A percentile compares a stretch with the other conserved stretches of the same genome.
These are phyloP conservation scores for Fusarium graminum DNA, from an alignment of 2,329 filamentous ascomycete genomes.

Conservation along the genomic window DNA sequence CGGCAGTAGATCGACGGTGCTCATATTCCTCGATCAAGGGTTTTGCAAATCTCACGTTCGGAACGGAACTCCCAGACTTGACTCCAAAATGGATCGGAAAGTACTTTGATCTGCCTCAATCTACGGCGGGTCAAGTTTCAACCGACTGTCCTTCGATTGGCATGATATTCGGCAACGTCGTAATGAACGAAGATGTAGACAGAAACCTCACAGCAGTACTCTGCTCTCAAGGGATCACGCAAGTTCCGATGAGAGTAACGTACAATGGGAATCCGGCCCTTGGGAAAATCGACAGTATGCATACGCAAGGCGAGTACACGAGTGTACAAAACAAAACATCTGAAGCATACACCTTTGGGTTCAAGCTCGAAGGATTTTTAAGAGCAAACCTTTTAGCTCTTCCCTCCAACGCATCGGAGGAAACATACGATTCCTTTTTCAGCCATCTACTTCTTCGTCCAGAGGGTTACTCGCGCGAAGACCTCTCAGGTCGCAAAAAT, in stretches of 20 bases:
- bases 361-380: not conserved
- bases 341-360: not conserved
- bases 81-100: not conserved
- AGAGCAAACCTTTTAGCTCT: not conserved
- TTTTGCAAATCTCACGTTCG: not conserved
- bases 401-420: not conserved
- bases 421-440: not conserved
- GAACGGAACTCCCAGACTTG: not conserved
- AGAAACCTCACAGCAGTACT: slow-evolving; percentile 3
- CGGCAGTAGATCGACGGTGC: not conserved
- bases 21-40: not conserved
- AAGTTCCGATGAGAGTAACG: not conserved
- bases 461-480: not conserved
- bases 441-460: not conserved
- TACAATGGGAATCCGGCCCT: not conserved
- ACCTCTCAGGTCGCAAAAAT: not conserved
- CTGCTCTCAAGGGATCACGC: slow-evolving; percentile 2
- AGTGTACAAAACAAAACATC: not conserved
- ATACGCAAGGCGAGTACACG: not conserved
- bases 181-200: not conserved
- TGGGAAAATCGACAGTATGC: not conserved
- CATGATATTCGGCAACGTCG: not conserved
- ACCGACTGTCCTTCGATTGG: slow-evolving; percentile 6
- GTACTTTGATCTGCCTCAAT: slow-evolving; percentile 1
- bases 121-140: slow-evolving; percentile 1